Percentiles rank a stretch among this genome's conserved stretches.
phyloP scores from a whole-genome alignment of 306 rosid genomes.

The Mucuna pruriens region DNA sequence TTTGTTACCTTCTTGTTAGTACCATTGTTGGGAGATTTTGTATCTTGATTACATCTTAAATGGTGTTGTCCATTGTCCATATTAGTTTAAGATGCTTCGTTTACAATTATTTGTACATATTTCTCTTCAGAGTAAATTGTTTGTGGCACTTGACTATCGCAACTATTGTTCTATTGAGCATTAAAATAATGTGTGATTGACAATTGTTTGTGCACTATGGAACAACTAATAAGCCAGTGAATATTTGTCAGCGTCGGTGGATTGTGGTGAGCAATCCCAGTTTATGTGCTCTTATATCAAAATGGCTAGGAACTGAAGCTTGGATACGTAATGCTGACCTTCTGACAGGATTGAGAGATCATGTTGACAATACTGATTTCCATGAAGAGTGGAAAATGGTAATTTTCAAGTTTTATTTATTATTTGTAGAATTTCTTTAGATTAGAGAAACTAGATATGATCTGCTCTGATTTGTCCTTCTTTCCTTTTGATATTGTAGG shows the following conservation, averaged over 20 bases:
- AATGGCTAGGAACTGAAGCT: constrained; percentile 83
- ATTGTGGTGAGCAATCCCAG: constrained; percentile 81
- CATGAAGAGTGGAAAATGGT: constrained; percentile 78
- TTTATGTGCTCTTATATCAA: constrained; percentile 65
- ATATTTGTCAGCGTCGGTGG: constrained; percentile 76
- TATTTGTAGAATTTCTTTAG: constrained; percentile 14
- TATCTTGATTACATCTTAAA: constrained; percentile 14
- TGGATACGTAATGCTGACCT: constrained; percentile 78
- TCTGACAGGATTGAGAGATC: constrained; percentile 60
- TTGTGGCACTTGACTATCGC: constrained; percentile 1
- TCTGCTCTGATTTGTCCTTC: constrained; percentile 22
- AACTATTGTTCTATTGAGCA: constrained; percentile 22
- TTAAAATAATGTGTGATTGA: constrained; percentile 11
- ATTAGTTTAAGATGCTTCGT: constrained; percentile 18
- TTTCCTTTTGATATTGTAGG: constrained; percentile 50
- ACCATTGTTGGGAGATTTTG: constrained; percentile 8
- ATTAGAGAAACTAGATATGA: constrained; percentile 27
- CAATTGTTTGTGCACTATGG: constrained; percentile 5
- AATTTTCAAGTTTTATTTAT: constrained; percentile 30
- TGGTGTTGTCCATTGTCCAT: constrained; percentile 2
- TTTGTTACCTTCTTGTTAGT: constrained; percentile 11
- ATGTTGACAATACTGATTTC: constrained; percentile 56
- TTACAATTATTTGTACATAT: constrained; percentile 29
- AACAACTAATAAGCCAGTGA: constrained; percentile 37
- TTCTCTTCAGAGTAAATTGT: constrained; percentile 12